Evolutionary conservation across 2,329 filamentous ascomycete species (phyloP).

Genomic region (Magnaporthiopsis rhizophila): DNA sequence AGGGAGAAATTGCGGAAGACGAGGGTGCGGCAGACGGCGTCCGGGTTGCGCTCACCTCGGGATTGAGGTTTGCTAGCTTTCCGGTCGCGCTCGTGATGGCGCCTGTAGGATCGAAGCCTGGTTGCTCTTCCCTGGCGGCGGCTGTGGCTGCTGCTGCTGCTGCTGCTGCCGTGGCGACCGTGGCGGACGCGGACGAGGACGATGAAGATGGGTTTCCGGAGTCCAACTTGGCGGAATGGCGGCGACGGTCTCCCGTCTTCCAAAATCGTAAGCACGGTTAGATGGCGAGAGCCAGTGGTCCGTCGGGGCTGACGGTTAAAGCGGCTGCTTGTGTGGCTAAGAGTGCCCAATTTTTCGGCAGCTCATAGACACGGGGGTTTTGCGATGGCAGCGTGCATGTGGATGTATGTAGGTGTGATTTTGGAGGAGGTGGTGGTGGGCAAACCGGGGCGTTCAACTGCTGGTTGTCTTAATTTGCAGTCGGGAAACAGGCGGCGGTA

Average conservation of each 20-base stretch:
- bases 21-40: neutral
- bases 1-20: neutral
- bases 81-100: conserved; percentile 5
- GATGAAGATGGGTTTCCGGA: neutral
- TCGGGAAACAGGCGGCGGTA: neutral
- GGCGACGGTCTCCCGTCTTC: neutral
- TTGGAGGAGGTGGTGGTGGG: neutral
- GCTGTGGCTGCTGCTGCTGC: conserved; percentile 1
- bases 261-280: neutral
- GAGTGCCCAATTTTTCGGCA: neutral
- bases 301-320: neutral
- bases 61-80: conserved; percentile 15
- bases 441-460: neutral
- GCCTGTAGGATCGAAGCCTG: conserved; percentile 1
- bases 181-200: neutral
- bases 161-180: neutral
- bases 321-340: neutral
- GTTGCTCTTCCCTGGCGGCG: neutral
- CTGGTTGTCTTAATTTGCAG: neutral
- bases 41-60: neutral
- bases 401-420: neutral
- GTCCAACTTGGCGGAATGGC: conserved; percentile 1
- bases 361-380: neutral
- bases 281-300: neutral
- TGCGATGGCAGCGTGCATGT: neutral